phyloP scores from a whole-genome alignment of 805 yeast genomes.

The Metschnikowia bowlesiae region DNA sequence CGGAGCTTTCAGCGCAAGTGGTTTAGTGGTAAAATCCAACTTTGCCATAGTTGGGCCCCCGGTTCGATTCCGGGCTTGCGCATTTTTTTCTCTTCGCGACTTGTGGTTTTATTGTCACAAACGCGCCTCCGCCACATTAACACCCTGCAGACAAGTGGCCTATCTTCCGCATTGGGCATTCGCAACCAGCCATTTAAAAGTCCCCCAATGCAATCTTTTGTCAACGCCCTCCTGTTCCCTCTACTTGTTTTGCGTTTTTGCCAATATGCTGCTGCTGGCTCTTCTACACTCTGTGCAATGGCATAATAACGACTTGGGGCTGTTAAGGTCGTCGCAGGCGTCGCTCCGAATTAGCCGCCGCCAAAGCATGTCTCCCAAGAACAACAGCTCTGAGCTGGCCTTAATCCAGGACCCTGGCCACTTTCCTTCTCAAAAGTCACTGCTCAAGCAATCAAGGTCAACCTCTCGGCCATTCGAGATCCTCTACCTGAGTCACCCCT shows the following conservation, averaged over 20 bases:
- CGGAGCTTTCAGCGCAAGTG: no score
- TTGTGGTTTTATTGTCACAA: neutral
- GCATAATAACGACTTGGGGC: slow-evolving; percentile 8
- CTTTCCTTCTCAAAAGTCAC: neutral
- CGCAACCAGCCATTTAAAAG: slow-evolving; percentile 2
- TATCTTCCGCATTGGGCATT: neutral
- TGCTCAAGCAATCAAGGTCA: neutral
- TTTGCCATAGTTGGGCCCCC: slow-evolving; percentile 21
- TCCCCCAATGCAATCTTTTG: neutral
- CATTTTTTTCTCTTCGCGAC: slow-evolving; percentile 3
- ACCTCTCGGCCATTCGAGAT: slow-evolving; percentile 14
- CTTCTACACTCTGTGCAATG: slow-evolving; percentile 7
- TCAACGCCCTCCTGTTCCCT: neutral
- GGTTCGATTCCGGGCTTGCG: slow-evolving; percentile 23
- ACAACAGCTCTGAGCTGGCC: neutral
- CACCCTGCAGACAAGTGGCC: neutral
- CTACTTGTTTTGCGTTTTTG: neutral
- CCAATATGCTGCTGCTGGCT: slow-evolving; percentile 10
- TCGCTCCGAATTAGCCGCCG: slow-evolving; percentile 1
- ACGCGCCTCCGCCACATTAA: no score
- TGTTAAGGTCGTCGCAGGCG: slow-evolving; percentile 6
- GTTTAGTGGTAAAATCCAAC: slow-evolving; percentile 21
- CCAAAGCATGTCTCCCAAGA: neutral
- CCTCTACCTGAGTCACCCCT: slow-evolving; percentile 9
- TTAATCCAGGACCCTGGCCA: neutral